Evolutionary conservation across 225 moss, liverwort and hornwort genomes (phyloP), one percentile per base, ranked within the genome.

Genomic region (Asterella californica): DNA sequence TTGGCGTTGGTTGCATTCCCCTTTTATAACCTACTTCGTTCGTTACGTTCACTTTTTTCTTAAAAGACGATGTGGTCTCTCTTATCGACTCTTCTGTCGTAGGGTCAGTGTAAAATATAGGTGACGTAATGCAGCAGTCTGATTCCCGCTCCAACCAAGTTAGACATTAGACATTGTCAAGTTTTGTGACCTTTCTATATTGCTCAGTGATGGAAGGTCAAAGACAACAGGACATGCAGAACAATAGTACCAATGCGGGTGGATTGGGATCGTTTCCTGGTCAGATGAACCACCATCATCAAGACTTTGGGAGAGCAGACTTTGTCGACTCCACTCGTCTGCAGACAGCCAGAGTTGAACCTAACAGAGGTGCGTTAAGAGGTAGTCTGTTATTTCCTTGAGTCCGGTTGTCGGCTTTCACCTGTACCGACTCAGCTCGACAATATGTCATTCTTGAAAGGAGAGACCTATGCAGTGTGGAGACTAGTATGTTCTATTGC

Each of bases 131-230:
- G 10, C 24, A 10, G 42, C 25, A 45, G 42, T 70, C 70, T 70
- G 25, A 0, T 42, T 0, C 24, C 24, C 27, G 11, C 25, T n/a
- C n/a, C n/a, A 27, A 24, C 6, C 46, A 27, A 71, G 46, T 46
- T 71, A 46, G 47, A 46, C 36, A 46, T 15, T 15, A 0, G 17
- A 70, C 45, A 0, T 27, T 22, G n/a, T 46, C n/a, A 18, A 76
- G 17, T 59, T 24, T 60, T 60, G 10, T 29, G 30, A 79, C 17
- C 1, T 4, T 15, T 46, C 75, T 76, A 69, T 25, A 22, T 83
- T 52, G 32, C 78, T 72, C 86, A 92, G 94, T 85, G 61, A 85
- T 88, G 88, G 91, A 91, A 48, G 86, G 83, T 55, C 90, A 86
- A 60, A 70, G 88, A 80, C 92, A 89, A 50, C 87, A 88, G 61